phyloP scores from a whole-genome alignment of 257 asterid species.

The Solanum habrochaites region DNA sequence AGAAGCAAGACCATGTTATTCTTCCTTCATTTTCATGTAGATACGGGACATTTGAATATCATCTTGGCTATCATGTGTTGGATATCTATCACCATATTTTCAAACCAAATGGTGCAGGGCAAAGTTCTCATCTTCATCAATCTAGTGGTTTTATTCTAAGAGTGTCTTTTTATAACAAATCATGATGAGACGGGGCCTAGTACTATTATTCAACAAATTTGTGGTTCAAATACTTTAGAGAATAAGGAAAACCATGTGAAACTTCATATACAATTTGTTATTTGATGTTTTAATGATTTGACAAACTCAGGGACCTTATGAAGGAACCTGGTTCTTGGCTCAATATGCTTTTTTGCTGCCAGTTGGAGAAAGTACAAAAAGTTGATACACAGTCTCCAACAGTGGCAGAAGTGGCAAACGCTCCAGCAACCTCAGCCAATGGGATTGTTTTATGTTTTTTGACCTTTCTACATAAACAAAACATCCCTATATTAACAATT shows the following conservation, averaged over 20 bases:
- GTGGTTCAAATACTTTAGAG: not conserved
- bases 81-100: not conserved
- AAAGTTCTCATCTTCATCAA: not conserved
- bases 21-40: not conserved
- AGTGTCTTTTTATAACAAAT: not conserved
- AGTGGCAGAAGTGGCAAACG: too few relatives aligned
- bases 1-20: not conserved
- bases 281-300: too few relatives aligned
- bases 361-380: too few relatives aligned
- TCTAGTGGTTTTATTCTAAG: not conserved
- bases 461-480: too few relatives aligned
- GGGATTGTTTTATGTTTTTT: too few relatives aligned
- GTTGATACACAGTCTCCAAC: too few relatives aligned
- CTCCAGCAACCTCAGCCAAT: too few relatives aligned
- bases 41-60: not conserved
- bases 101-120: not conserved
- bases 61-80: not conserved
- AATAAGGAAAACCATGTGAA: not conserved
- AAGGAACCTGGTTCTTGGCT: too few relatives aligned
- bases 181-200: not conserved
- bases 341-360: too few relatives aligned
- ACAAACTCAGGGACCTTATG: too few relatives aligned
- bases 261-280: not conserved
- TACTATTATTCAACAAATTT: not conserved
- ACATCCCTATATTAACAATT: too few relatives aligned